Percentiles rank a stretch among this genome's conserved stretches.
phyloP scores from a whole-genome alignment of 129 eudicot genomes.

The Flaveria robusta region DNA sequence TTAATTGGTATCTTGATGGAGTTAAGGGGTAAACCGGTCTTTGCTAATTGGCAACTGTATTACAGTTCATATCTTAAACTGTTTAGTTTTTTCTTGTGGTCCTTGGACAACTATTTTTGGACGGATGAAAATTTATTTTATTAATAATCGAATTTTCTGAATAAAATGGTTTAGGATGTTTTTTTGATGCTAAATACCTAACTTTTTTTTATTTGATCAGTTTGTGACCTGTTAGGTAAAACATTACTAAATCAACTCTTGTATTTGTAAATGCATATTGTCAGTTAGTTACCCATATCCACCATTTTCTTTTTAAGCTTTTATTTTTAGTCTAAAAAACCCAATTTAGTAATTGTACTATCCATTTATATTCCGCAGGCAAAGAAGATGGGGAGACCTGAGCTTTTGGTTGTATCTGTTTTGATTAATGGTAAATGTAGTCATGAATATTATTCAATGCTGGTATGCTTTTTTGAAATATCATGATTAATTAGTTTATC shows the following conservation, averaged over 20 bases:
- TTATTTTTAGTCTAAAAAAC: background rate
- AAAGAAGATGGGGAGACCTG: slow-evolving; percentile 12
- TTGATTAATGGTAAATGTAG: slow-evolving; percentile 13
- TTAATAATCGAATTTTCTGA: background rate
- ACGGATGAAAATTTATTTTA: background rate
- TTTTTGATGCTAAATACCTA: background rate
- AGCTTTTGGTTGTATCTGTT: background rate
- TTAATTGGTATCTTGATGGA: background rate
- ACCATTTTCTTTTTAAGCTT: background rate
- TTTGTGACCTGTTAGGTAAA: slow-evolving; percentile 2
- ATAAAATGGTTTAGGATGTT: background rate
- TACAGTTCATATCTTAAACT: background rate
- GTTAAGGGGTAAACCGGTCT: background rate
- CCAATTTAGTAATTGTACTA: slow-evolving; percentile 4
- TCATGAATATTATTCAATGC: slow-evolving; percentile 26
- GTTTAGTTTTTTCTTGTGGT: background rate
- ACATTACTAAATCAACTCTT: background rate
- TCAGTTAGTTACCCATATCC: background rate
- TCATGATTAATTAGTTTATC: slow-evolving; percentile 19
- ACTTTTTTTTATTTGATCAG: background rate
- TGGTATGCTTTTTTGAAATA: slow-evolving; percentile 30
- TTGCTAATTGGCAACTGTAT: background rate
- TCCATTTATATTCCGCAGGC: slow-evolving; percentile 19
- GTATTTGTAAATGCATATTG: background rate
- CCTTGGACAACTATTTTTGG: background rate